phyloP scores from a whole-genome alignment of 2,329 filamentous ascomycete genomes.

The Fonsecaea multimorphosa region DNA sequence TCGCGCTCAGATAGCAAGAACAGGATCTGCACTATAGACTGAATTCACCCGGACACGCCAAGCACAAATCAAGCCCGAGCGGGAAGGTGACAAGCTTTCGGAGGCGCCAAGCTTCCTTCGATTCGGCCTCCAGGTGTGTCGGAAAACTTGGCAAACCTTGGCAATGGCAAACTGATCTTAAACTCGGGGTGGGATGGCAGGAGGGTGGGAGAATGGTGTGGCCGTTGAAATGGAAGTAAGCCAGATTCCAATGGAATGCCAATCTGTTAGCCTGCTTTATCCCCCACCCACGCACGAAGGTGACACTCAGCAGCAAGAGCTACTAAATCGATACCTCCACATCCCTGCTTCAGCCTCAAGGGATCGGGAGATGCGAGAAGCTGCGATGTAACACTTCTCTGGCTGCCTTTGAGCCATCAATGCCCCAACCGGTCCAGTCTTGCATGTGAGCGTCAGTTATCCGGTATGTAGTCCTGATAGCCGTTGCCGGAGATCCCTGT shows the following conservation, averaged over 20 bases:
- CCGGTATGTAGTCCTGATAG: neutral
- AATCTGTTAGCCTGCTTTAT: neutral
- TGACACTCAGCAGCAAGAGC: neutral
- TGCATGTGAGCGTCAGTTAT: neutral
- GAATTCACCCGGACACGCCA: slow-evolving; percentile 15
- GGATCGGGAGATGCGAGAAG: neutral
- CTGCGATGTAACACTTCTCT: neutral
- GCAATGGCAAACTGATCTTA: neutral
- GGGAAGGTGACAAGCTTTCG: slow-evolving; percentile 20
- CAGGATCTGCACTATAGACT: slow-evolving; percentile 16
- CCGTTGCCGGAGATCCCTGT: neutral
- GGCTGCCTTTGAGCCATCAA: neutral
- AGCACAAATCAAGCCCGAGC: slow-evolving; percentile 12
- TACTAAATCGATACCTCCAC: neutral
- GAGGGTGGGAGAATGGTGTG: too few relatives aligned
- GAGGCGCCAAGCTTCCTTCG: slow-evolving; percentile 12
- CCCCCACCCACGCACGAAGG: neutral
- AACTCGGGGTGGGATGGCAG: neutral
- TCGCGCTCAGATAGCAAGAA: slow-evolving; percentile 7
- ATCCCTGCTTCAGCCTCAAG: neutral
- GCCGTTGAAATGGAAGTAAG: neutral
- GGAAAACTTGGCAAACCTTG: neutral
- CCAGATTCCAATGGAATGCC: neutral
- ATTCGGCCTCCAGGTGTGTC: neutral
- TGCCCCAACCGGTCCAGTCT: neutral